Evolutionary conservation across 2,329 filamentous ascomycete species (phyloP).

Genomic region (Cordyceps tenuipes): DNA sequence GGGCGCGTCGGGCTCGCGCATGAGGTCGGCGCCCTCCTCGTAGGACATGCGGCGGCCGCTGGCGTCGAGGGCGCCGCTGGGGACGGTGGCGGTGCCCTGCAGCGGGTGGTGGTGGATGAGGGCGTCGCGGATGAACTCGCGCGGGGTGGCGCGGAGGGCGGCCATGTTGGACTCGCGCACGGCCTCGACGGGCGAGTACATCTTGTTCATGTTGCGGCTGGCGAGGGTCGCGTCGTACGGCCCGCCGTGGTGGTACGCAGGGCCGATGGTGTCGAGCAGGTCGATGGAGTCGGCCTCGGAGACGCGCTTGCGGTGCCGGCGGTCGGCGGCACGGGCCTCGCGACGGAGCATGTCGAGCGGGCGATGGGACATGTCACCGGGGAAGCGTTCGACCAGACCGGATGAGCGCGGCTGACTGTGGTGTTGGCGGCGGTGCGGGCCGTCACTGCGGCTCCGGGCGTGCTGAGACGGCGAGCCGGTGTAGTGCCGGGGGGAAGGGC

Average conservation of each 20-base stretch:
- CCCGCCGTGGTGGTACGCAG: conserved; percentile 77
- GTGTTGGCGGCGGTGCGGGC: neutral
- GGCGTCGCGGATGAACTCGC: conserved; percentile 67
- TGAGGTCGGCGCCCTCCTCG: conserved; percentile 77
- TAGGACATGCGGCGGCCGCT: conserved; percentile 68
- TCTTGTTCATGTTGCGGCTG: conserved; percentile 58
- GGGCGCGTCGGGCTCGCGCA: conserved; percentile 58
- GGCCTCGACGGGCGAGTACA: conserved; percentile 66
- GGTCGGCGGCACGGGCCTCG: conserved; percentile 57
- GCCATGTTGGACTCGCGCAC: conserved; percentile 64
- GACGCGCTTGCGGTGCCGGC: conserved; percentile 56
- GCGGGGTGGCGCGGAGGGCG: conserved; percentile 72
- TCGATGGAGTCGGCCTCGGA: conserved; percentile 74
- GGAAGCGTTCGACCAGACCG: conserved; percentile 28
- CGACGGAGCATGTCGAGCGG: conserved; percentile 59
- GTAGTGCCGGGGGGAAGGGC: neutral
- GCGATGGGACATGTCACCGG: conserved; percentile 55
- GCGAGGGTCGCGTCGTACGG: conserved; percentile 79
- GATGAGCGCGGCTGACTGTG: neutral
- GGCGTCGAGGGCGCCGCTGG: conserved; percentile 60
- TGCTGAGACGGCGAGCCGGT: neutral
- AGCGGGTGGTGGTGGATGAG: conserved; percentile 67
- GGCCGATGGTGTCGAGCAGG: conserved; percentile 59
- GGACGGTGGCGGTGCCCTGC: conserved; percentile 70
- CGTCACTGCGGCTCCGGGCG: conserved; percentile 9